These are phyloP conservation scores for Polytrichum formosum DNA, from an alignment of 225 moss, liverwort and hornwort genomes.

Conservation along the genomic window DNA sequence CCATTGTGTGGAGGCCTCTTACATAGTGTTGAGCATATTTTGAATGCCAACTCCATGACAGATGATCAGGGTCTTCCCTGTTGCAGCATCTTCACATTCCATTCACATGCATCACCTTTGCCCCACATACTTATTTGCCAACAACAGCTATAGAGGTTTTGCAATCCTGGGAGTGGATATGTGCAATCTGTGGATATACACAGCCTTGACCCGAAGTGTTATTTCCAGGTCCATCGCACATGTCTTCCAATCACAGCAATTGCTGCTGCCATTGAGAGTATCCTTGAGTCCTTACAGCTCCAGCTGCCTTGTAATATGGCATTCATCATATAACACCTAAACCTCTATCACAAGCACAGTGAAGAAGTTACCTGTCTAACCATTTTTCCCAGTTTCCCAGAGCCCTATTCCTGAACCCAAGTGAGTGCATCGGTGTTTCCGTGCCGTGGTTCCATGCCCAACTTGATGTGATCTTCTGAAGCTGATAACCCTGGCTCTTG, in stretches of 20 bases:
- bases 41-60: neutral
- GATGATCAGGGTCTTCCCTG: neutral
- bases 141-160: neutral
- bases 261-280: neutral
- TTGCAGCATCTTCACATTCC: slow-evolving; percentile 1
- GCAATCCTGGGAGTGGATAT: neutral
- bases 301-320: slow-evolving; percentile 2
- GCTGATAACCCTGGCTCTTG: neutral
- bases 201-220: slow-evolving; percentile 1
- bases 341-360: neutral
- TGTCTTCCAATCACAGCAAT: slow-evolving; percentile 4
- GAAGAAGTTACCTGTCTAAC: neutral
- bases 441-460: neutral
- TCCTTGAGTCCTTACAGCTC: neutral
- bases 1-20: neutral
- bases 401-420: neutral
- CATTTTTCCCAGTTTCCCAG: neutral
- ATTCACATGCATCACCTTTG: neutral
- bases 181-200: neutral
- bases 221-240: slow-evolving; percentile 1
- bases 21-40: neutral
- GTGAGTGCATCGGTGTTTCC: neutral
- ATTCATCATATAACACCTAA: slow-evolving; percentile 2
- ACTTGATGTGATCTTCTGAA: too few relatives aligned
- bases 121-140: slow-evolving; percentile 2